Percentiles rank a stretch among this genome's conserved stretches.
phyloP scores from a whole-genome alignment of 1,284 basidiomycete species.

The Tetrapyrgos nigripes region DNA sequence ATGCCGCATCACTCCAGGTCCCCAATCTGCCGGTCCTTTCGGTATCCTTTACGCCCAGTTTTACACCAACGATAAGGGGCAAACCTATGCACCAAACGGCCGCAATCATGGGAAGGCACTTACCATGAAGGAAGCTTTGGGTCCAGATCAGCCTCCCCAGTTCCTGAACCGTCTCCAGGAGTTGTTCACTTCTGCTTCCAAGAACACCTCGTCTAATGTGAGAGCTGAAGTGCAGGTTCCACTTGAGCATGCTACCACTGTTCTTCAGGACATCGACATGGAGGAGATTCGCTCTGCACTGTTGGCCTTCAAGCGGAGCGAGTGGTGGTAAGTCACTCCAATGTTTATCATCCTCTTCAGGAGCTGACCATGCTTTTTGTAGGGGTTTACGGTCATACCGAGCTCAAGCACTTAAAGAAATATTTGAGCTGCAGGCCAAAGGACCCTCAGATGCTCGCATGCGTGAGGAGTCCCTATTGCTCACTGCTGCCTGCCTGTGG shows the following conservation, averaged over 20 bases:
- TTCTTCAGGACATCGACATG: conserved; percentile 12
- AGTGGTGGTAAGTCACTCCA: background rate
- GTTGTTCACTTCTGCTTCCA: background rate
- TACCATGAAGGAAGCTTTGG: background rate
- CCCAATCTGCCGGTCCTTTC: conserved; percentile 17
- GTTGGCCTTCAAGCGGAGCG: background rate
- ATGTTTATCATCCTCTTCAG: background rate
- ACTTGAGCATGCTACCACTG: conserved; percentile 9
- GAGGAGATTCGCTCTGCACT: background rate
- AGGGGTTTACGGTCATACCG: background rate
- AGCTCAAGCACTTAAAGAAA: background rate
- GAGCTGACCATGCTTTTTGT: background rate
- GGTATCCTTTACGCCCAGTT: background rate
- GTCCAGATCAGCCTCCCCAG: background rate
- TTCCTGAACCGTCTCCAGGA: background rate
- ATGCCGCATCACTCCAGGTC: background rate
- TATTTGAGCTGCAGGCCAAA: background rate
- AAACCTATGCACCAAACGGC: background rate
- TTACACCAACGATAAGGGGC: background rate
- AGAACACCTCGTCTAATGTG: conserved; percentile 20
- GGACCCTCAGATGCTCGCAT: background rate
- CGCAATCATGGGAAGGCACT: background rate
- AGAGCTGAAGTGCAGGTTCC: conserved; percentile 32
- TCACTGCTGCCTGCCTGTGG: background rate
- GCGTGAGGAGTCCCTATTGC: background rate